Evolutionary conservation across 106 monocot species (phyloP).

Genomic region (Allium cepa): DNA sequence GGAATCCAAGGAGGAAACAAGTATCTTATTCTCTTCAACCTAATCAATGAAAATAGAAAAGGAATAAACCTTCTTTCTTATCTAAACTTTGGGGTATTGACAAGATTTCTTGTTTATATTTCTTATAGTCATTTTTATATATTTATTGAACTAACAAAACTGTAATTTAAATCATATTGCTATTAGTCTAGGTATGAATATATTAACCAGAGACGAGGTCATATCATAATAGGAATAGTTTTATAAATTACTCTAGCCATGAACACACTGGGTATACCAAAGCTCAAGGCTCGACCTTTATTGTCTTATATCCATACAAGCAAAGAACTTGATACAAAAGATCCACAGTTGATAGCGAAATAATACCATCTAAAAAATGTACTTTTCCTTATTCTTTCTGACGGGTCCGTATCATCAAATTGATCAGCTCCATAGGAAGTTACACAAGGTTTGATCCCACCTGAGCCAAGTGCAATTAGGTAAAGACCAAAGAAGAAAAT

Average conservation of each 20-base stretch:
- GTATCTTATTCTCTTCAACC: too few relatives aligned
- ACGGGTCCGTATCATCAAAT: background rate
- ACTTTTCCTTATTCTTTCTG: background rate
- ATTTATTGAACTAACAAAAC: too few relatives aligned
- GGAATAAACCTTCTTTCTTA: too few relatives aligned
- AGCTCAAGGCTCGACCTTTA: background rate
- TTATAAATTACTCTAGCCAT: background rate
- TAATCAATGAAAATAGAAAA: too few relatives aligned
- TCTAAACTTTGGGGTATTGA: too few relatives aligned
- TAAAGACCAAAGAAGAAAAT: slow-evolving; percentile 3
- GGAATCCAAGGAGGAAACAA: too few relatives aligned
- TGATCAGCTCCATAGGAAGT: slow-evolving; percentile 3
- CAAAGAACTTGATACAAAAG: background rate
- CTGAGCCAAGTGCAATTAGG: background rate
- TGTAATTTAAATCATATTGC: too few relatives aligned
- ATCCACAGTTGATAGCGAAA: background rate
- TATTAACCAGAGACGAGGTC: too few relatives aligned
- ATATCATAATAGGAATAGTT: too few relatives aligned
- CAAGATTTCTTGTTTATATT: too few relatives aligned
- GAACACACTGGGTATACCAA: background rate
- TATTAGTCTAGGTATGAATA: too few relatives aligned
- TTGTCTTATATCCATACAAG: slow-evolving; percentile 4
- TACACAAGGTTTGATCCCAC: slow-evolving; percentile 1
- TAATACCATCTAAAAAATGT: background rate
- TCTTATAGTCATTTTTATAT: too few relatives aligned